Evolutionary conservation across 345 rosid genomes (phyloP).

Genomic region (Angophora floribunda): DNA sequence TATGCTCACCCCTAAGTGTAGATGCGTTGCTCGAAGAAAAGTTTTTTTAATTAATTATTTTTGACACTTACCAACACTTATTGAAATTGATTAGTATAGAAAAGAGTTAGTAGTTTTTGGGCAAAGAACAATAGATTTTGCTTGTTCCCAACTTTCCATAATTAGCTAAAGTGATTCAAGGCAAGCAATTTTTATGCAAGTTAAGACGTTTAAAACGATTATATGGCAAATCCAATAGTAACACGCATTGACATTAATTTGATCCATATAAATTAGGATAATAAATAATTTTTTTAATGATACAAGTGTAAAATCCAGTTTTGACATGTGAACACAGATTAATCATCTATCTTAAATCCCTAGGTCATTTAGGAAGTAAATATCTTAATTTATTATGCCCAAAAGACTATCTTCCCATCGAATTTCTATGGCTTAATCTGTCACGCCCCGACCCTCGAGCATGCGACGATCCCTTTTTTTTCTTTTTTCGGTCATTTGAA

Average conservation of each 20-base stretch:
- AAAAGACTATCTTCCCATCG: not conserved
- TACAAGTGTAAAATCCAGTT: not conserved
- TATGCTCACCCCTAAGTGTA: too few relatives aligned
- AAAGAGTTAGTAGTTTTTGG: too few relatives aligned
- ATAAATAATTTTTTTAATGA: not conserved
- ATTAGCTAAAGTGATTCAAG: not conserved
- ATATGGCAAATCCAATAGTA: not conserved
- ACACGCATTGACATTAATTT: not conserved
- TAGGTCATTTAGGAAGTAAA: not conserved
- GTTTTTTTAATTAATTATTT: fast-evolving
- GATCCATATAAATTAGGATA: not conserved
- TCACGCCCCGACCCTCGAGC: too few relatives aligned
- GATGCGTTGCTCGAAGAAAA: too few relatives aligned
- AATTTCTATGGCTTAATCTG: not conserved
- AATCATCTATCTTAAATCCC: not conserved
- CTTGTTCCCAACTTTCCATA: not conserved
- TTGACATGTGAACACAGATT: not conserved
- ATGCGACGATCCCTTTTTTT: too few relatives aligned
- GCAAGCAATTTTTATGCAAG: not conserved
- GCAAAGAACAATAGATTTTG: not conserved
- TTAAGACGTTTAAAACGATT: not conserved
- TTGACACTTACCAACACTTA: not conserved
- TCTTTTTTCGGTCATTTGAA: too few relatives aligned
- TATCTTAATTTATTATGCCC: not conserved
- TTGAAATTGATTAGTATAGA: not conserved